Percentiles rank a stretch among this genome's conserved stretches.
Conservation (phyloP, 2,329 filamentous ascomycete species). For the Neodidymelliopsis sp. region DNA sequence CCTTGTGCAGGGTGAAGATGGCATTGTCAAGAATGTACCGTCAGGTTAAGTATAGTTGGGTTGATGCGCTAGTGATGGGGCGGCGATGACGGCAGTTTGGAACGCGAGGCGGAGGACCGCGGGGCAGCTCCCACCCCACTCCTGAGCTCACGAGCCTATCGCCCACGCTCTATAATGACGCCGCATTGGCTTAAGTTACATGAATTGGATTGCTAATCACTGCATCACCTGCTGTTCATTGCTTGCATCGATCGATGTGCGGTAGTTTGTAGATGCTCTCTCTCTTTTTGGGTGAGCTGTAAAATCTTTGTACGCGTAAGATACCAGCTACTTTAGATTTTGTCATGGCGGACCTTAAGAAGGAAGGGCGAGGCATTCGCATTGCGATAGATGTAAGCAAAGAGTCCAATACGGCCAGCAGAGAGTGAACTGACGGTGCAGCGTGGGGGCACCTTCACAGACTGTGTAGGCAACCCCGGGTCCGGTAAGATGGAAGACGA, state of each 20-base stretch:
- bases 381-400: conserved; percentile 69
- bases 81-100: conserved; percentile 5
- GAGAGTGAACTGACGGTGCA: conserved; percentile 38
- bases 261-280: neutral
- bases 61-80: neutral
- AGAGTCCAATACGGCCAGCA: conserved; percentile 2
- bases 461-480: conserved; percentile 84
- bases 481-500: conserved; percentile 74
- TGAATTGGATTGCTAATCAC: conserved; percentile 3
- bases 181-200: too few relatives aligned
- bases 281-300: neutral
- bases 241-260: neutral
- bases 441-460: conserved; percentile 90
- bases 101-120: neutral
- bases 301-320: neutral
- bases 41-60: too few relatives aligned
- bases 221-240: neutral
- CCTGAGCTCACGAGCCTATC: neutral
- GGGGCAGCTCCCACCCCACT: conserved; percentile 5
- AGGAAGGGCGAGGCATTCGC: conserved; percentile 66
- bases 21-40: too few relatives aligned
- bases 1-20: too few relatives aligned
- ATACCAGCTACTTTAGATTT: neutral
- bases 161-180: too few relatives aligned
- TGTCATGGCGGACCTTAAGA: conserved; percentile 37